Percentiles rank a stretch among this genome's conserved stretches.
Conservation (phyloP, 148 eudicot species). For the Diospyros lotus region DNA sequence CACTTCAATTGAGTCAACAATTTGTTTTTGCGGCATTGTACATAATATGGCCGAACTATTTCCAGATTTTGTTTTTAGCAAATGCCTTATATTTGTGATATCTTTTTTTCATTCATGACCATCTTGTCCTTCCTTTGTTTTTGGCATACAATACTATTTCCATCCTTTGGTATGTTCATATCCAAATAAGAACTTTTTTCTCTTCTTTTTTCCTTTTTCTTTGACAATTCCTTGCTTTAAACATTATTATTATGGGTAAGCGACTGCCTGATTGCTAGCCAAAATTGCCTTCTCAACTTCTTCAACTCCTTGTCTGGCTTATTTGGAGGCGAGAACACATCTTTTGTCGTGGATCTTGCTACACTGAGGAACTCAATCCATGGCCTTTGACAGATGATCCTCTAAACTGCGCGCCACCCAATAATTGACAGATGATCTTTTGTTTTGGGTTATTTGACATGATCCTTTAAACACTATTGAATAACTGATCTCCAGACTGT, state of each 20-base stretch:
- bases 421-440: too few relatives aligned
- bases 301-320: neutral
- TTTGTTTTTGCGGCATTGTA: constrained; percentile 9
- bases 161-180: too few relatives aligned
- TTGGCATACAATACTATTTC: too few relatives aligned
- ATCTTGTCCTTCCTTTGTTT: neutral
- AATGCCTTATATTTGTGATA: neutral
- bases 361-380: constrained; percentile 11
- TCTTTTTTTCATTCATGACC: neutral
- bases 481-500: neutral
- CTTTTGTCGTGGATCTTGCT: constrained; percentile 4
- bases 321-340: neutral
- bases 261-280: too few relatives aligned
- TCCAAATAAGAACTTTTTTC: too few relatives aligned
- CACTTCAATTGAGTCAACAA: constrained; percentile 13
- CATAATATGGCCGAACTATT: neutral
- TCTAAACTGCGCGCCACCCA: too few relatives aligned
- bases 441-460: too few relatives aligned
- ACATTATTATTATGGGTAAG: too few relatives aligned
- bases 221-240: too few relatives aligned
- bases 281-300: too few relatives aligned
- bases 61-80: neutral
- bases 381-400: neutral
- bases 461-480: neutral
- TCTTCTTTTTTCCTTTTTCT: too few relatives aligned